These are phyloP conservation scores for Elongisporangium undulatum DNA, from an alignment of 352 stramenopile species.

Conservation along the genomic window DNA sequence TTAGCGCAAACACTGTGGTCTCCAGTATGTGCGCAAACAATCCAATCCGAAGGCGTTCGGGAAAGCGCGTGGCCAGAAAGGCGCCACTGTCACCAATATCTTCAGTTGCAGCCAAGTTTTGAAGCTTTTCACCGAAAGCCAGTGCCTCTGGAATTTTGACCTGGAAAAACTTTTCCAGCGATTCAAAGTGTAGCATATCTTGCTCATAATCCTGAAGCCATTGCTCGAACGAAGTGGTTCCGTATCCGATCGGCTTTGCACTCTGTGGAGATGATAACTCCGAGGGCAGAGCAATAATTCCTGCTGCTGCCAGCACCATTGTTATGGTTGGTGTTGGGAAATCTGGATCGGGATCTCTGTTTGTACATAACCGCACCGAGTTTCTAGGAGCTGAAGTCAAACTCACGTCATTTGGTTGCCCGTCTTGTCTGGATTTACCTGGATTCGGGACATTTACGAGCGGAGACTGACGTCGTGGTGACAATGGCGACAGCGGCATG, in stretches of 20 bases:
- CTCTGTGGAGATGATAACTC: neutral
- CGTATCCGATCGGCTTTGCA: neutral
- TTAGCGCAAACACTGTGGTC: conserved; percentile 25
- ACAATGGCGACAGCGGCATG: conserved; percentile 25
- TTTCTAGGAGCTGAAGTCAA: neutral
- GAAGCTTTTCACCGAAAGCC: conserved; percentile 36
- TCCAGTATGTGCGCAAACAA: conserved; percentile 44
- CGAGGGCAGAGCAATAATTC: neutral
- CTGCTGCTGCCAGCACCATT: neutral
- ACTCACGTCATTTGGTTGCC: neutral
- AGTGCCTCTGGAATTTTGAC: conserved; percentile 49
- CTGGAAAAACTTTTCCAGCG: conserved; percentile 36
- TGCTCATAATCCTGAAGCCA: conserved; percentile 45
- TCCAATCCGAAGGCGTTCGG: conserved; percentile 34
- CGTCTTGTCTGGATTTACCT: neutral
- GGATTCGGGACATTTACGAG: neutral
- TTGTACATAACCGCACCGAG: neutral
- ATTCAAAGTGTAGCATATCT: conserved; percentile 41
- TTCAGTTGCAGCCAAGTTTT: conserved; percentile 10
- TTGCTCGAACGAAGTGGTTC: conserved; percentile 21
- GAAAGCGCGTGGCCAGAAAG: conserved; percentile 18
- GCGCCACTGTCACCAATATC: neutral
- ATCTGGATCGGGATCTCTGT: neutral
- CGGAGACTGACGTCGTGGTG: neutral
- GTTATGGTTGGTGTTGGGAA: neutral